Percentiles rank a stretch among this genome's conserved stretches.
These are phyloP conservation scores for Saccharomyces paradoxus DNA, from an alignment of 805 yeast genomes.

Conservation along the genomic window DNA sequence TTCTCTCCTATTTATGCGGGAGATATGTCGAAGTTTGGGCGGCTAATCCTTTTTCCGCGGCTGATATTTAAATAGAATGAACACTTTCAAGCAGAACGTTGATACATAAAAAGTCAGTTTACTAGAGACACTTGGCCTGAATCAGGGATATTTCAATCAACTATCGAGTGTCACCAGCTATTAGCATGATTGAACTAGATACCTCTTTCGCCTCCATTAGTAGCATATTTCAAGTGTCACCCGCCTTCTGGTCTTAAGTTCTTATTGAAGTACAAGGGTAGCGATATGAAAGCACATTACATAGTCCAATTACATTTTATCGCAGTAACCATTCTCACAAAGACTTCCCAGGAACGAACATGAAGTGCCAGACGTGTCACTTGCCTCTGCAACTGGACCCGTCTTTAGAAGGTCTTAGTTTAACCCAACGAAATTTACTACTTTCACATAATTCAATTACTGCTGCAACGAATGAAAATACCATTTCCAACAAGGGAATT, in stretches of 20 bases:
- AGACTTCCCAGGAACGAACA: not conserved
- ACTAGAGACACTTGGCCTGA: not conserved
- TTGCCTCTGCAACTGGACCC: constrained; percentile 36
- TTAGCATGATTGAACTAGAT: not conserved
- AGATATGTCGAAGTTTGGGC: not conserved
- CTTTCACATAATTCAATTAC: constrained; percentile 9
- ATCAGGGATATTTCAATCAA: not conserved
- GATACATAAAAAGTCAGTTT: not conserved
- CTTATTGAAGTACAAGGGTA: not conserved
- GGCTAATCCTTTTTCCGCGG: not conserved
- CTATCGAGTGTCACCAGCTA: not conserved
- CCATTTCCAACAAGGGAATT: not conserved
- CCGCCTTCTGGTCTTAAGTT: not conserved
- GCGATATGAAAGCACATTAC: not conserved
- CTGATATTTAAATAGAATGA: not conserved
- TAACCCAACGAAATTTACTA: constrained; percentile 39
- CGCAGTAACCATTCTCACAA: not conserved
- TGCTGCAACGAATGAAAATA: constrained; percentile 6
- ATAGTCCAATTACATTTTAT: not conserved
- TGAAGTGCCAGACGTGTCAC: constrained; percentile 41
- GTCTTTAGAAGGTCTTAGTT: constrained; percentile 36
- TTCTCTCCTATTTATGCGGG: not conserved
- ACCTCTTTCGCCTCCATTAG: not conserved
- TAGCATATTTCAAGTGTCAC: not conserved
- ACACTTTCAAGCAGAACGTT: not conserved